Evolutionary conservation across 805 yeast species (phyloP).

Genomic region (Saccharomycopsis vini): DNA sequence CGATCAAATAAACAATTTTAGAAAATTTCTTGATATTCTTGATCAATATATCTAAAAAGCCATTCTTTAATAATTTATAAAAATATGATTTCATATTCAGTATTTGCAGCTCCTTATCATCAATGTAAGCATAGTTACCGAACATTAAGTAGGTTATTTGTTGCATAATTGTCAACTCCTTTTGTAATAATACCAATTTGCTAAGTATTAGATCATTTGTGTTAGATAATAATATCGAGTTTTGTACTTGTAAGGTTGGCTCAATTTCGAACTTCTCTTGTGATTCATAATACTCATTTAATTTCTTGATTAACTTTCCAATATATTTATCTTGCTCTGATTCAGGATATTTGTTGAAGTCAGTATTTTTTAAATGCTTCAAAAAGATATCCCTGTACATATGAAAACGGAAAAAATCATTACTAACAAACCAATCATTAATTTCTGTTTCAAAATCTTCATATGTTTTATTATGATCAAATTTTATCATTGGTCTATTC

Average conservation of each 20-base stretch:
- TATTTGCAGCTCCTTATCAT: conserved; percentile 2
- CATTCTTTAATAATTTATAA: conserved; percentile 5
- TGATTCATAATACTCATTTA: conserved; percentile 6
- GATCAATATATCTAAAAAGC: conserved; percentile 8
- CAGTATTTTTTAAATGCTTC: background rate
- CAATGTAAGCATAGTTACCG: conserved; percentile 15
- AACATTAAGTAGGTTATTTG: conserved; percentile 13
- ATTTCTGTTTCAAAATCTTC: conserved; percentile 17
- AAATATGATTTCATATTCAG: conserved; percentile 4
- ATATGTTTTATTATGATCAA: conserved; percentile 8
- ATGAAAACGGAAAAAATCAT: conserved; percentile 23
- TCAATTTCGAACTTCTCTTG: conserved; percentile 8
- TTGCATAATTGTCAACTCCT: conserved; percentile 12
- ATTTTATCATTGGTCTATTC: conserved; percentile 14
- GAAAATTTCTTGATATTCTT: conserved; percentile 12
- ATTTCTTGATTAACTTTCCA: conserved; percentile 4
- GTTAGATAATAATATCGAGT: conserved; percentile 13
- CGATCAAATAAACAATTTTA: conserved; percentile 8
- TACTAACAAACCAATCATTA: conserved; percentile 31
- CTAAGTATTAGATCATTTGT: conserved; percentile 15
- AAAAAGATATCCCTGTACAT: conserved; percentile 9
- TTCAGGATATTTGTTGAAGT: conserved; percentile 7
- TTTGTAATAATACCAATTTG: conserved; percentile 5
- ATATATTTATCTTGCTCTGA: conserved; percentile 8
- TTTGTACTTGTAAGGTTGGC: conserved; percentile 5